phyloP scores from a whole-genome alignment of 768 basidiomycete species.

The Leccinum longicurvipes region DNA sequence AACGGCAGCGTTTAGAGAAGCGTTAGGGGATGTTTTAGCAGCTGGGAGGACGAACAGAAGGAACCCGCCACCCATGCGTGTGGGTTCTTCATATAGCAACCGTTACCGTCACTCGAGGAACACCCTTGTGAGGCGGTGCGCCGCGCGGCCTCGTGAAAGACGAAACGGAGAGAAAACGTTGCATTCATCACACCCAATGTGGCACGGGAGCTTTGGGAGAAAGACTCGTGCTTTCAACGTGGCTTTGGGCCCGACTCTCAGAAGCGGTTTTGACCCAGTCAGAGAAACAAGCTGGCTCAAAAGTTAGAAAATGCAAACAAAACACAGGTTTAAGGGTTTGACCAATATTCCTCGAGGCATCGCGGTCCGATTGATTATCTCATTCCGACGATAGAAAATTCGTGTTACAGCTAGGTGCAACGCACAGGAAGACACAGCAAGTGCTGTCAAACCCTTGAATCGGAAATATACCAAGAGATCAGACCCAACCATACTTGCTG shows the following conservation, averaged over 20 bases:
- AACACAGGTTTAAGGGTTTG: background rate
- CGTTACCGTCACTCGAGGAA: constrained; percentile 2
- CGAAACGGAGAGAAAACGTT: constrained; percentile 8
- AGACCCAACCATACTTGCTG: background rate
- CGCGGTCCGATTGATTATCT: too few species aligned
- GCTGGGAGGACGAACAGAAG: background rate
- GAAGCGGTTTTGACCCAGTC: background rate
- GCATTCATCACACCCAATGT: constrained; percentile 12
- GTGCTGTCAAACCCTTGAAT: too few species aligned
- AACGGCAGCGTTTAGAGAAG: background rate
- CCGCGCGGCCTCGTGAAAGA: constrained; percentile 11
- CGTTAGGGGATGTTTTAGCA: background rate
- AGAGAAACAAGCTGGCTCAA: background rate
- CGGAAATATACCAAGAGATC: background rate
- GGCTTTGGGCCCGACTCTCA: background rate
- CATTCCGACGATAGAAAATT: too few species aligned
- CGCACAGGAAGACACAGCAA: too few species aligned
- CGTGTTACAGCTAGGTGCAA: too few species aligned
- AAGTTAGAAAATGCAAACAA: background rate
- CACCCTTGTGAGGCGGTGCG: background rate
- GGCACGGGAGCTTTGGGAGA: constrained; percentile 5
- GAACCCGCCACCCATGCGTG: constrained; percentile 1
- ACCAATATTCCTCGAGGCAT: background rate
- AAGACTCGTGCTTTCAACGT: background rate
- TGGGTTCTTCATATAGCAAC: constrained; percentile 14